These are phyloP conservation scores for Ascochyta rabiei DNA, from an alignment of 2,329 filamentous ascomycete genomes.

Conservation along the genomic window DNA sequence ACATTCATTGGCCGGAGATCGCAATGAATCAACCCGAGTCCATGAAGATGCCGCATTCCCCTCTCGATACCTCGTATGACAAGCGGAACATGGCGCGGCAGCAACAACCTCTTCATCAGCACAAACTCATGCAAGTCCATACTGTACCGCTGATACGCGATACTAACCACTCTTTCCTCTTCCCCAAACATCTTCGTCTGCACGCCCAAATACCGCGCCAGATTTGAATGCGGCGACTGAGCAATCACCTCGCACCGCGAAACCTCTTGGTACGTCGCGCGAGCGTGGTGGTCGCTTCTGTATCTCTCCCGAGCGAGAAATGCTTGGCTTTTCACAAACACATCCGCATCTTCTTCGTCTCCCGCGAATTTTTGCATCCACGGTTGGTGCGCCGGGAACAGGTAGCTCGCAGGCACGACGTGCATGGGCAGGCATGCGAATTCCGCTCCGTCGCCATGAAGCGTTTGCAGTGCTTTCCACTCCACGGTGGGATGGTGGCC, in stretches of 20 bases:
- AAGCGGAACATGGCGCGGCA: neutral
- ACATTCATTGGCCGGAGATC: slow-evolving; percentile 10
- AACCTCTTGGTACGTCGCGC: neutral
- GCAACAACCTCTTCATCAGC: neutral
- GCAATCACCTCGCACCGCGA: neutral
- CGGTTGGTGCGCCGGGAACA: neutral
- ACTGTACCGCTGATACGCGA: slow-evolving; percentile 13
- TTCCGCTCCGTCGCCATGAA: neutral
- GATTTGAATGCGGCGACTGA: neutral
- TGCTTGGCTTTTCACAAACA: slow-evolving; percentile 6
- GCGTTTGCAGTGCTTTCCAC: neutral
- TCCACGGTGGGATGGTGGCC: neutral
- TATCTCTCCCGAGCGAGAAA: neutral
- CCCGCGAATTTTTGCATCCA: neutral
- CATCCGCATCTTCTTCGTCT: neutral
- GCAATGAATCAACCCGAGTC: slow-evolving; percentile 5
- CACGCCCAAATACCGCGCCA: slow-evolving; percentile 11
- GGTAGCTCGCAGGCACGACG: neutral
- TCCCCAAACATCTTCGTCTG: neutral
- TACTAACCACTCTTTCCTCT: neutral
- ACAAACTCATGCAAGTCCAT: slow-evolving; percentile 5
- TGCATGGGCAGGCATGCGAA: neutral
- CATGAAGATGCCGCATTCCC: slow-evolving; percentile 1
- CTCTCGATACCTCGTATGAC: neutral
- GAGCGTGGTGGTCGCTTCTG: neutral